phyloP scores from a whole-genome alignment of 805 yeast species.

The Kodamaea laetipori region DNA sequence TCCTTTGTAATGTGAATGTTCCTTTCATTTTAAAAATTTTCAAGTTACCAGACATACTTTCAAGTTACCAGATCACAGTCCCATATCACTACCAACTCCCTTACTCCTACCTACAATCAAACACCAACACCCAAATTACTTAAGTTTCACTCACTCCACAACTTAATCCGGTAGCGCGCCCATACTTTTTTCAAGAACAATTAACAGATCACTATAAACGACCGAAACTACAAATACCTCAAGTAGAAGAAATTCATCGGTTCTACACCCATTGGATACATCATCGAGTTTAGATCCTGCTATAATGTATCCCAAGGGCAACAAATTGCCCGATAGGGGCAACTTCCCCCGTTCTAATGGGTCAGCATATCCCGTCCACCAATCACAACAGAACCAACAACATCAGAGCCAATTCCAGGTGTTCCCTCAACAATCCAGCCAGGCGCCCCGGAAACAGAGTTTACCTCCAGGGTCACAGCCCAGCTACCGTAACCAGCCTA shows the following conservation, averaged over 20 bases:
- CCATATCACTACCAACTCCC: background rate
- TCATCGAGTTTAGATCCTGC: too few species aligned
- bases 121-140: background rate
- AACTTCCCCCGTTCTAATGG: background rate
- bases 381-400: background rate
- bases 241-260: background rate
- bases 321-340: background rate
- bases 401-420: background rate
- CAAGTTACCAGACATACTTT: too few species aligned
- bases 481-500: conserved; percentile 1
- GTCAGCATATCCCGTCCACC: background rate
- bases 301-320: conserved; percentile 1
- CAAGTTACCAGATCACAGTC: background rate
- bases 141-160: background rate
- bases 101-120: background rate
- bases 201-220: conserved; percentile 5
- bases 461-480: background rate
- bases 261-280: too few species aligned
- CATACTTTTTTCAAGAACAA: background rate
- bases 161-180: background rate
- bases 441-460: background rate
- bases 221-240: background rate
- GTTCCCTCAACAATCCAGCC: background rate
- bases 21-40: too few species aligned
- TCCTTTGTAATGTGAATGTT: too few species aligned